Percentiles rank a stretch among this genome's conserved stretches.
Conservation (phyloP, 352 stramenopile species). For the Blastocystis sp. region DNA sequence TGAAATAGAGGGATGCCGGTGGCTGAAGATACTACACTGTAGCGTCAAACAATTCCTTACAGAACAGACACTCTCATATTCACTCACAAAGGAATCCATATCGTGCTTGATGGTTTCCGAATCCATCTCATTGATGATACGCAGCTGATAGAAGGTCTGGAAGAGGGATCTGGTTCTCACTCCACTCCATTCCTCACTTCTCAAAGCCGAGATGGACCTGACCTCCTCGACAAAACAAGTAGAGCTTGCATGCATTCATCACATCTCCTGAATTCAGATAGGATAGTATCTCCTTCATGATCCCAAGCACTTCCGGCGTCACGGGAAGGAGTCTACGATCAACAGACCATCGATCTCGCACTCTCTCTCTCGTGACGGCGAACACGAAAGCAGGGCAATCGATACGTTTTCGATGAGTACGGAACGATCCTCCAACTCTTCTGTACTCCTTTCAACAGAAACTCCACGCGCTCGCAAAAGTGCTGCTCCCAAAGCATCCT, state of each 20-base stretch:
- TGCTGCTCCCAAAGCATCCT: too few species aligned
- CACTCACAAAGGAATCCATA: background rate
- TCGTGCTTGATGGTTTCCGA: background rate
- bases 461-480: background rate
- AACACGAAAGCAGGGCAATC: background rate
- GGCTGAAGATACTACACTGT: constrained; percentile 17
- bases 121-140: background rate
- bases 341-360: background rate
- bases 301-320: background rate
- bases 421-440: background rate
- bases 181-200: background rate
- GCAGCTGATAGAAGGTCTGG: background rate
- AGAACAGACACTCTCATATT: background rate
- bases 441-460: background rate
- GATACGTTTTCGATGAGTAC: background rate
- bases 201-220: constrained; percentile 9
- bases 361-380: background rate
- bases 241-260: background rate
- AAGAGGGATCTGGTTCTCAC: background rate
- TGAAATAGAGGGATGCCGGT: background rate
- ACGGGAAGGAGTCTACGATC: background rate
- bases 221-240: constrained; percentile 11
- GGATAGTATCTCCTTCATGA: background rate
- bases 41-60: background rate
- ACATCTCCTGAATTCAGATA: background rate